Percentiles rank a stretch among this genome's conserved stretches.
These are phyloP conservation scores for Boletus fagicola DNA, from an alignment of 768 basidiomycete genomes.

Conservation along the genomic window DNA sequence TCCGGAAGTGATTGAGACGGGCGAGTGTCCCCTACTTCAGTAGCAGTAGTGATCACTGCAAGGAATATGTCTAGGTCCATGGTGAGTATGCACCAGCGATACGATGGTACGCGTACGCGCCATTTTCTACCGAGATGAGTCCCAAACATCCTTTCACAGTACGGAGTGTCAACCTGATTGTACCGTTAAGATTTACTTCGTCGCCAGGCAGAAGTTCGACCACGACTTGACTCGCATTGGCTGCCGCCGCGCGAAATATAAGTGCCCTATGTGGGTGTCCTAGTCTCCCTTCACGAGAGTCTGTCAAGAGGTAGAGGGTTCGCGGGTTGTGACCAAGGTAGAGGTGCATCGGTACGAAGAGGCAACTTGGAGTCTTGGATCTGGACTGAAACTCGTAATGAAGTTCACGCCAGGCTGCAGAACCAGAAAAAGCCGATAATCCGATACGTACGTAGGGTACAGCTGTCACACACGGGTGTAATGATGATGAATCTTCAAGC, in stretches of 20 bases:
- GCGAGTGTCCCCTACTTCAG: conserved; percentile 70
- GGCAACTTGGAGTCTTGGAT: background rate
- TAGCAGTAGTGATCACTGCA: conserved; percentile 73
- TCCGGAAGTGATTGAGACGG: conserved; percentile 57
- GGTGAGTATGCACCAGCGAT: conserved; percentile 6
- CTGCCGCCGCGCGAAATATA: conserved; percentile 64
- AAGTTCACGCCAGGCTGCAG: background rate
- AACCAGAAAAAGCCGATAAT: background rate
- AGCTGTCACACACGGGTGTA: conserved; percentile 1
- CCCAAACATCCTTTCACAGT: conserved; percentile 83
- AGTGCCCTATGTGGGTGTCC: conserved; percentile 64
- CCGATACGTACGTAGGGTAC: background rate
- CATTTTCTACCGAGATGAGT: conserved; percentile 69
- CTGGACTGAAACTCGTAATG: background rate
- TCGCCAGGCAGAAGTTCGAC: conserved; percentile 81
- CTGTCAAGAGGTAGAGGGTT: conserved; percentile 69
- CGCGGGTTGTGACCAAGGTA: conserved; percentile 69
- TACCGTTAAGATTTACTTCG: conserved; percentile 63
- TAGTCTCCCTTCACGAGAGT: conserved; percentile 59
- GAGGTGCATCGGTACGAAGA: conserved; percentile 57
- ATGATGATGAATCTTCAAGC: background rate
- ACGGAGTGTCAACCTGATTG: conserved; percentile 67
- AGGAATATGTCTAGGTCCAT: conserved; percentile 72
- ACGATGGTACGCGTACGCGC: conserved; percentile 37
- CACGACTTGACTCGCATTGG: conserved; percentile 59